Evolutionary conservation across 1,139 yeast species (phyloP).

Genomic region (Wickerhamomyces sp.): DNA sequence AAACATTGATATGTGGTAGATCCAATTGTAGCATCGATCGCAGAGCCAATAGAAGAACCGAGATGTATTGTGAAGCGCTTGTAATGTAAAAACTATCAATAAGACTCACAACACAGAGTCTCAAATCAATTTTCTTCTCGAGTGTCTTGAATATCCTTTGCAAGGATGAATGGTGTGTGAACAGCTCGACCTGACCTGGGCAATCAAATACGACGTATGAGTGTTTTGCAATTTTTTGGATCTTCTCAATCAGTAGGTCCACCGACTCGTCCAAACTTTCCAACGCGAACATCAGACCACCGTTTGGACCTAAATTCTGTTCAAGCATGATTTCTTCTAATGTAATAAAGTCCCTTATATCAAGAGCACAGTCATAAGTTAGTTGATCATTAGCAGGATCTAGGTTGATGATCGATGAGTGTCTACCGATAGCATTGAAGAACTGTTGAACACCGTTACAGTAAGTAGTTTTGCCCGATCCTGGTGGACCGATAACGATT

Average conservation of each 20-base stretch:
- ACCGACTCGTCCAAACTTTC: constrained; percentile 56
- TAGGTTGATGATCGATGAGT: constrained; percentile 73
- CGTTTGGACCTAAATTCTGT: constrained; percentile 85
- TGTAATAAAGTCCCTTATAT: constrained; percentile 82
- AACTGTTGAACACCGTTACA: constrained; percentile 91
- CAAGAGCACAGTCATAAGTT: constrained; percentile 80
- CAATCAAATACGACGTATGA: constrained; percentile 87
- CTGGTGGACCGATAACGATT: constrained; percentile 96
- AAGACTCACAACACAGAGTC: constrained; percentile 82
- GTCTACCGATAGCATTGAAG: constrained; percentile 87
- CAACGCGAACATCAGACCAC: constrained; percentile 86
- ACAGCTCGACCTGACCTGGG: constrained; percentile 96
- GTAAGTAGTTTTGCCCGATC: constrained; percentile 94
- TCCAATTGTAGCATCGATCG: constrained; percentile 92
- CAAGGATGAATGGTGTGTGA: constrained; percentile 84
- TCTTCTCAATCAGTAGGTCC: constrained; percentile 55
- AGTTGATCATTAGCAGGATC: constrained; percentile 92
- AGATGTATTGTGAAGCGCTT: constrained; percentile 87
- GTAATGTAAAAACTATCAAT: constrained; percentile 84
- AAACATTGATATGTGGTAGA: constrained; percentile 87
- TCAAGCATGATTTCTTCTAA: constrained; percentile 89
- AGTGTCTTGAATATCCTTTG: constrained; percentile 66
- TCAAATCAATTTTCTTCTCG: constrained; percentile 59
- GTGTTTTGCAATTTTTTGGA: constrained; percentile 50
- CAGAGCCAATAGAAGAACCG: constrained; percentile 72